Base-by-base conservation (phyloP, 208 protist genomes). In the Chromosphaera perkinsii region DNA sequence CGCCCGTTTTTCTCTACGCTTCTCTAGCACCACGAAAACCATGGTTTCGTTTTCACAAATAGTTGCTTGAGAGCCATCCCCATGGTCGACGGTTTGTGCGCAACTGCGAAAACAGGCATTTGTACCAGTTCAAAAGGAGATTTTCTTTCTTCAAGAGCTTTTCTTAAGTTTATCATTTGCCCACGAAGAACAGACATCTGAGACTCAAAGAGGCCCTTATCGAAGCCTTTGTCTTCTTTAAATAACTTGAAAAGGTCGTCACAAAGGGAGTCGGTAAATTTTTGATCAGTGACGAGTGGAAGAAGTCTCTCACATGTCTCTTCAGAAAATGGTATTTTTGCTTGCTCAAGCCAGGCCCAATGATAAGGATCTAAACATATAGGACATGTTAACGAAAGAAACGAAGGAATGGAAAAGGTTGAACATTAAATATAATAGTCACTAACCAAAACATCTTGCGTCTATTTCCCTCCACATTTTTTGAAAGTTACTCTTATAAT, bases 321-420 rank as follows among this genome's bases (percentile, higher is more conserved):
- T 17, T 75, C 59, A 7, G 48, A 62, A 40, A 75, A 75, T 14
- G 56, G 58, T 5, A 45, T 35, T n/a, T 67, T 51, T 5, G 69
- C 69, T 24, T 68, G 56, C 2, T 60, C 54, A 7, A 69, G 51
- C 48, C 47, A 75, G 14, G 51, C 55, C 70, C 70, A 75, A 32
- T 48, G 26, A 58, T 51, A 75, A 24, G 70, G 70, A 47, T 75
- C 26, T 57, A 33, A 48, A 32, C 20, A 29, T 14, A 26, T 12
- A 47, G 55, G 27, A 20, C 42, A 48, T 48, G 20, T 48, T 20
- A 48, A n/a, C n/a, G n/a, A n/a, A n/a, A n/a, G n/a, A n/a, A n/a
- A n/a, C n/a, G n/a, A n/a, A n/a, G n/a, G n/a, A n/a, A n/a, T n/a
- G n/a, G n/a, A n/a, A n/a, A n/a, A n/a, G n/a, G n/a, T n/a, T n/a